These are phyloP conservation scores for Entomortierella parvispora DNA, from an alignment of 192 early-diverging fungal species.

Conservation along the genomic window DNA sequence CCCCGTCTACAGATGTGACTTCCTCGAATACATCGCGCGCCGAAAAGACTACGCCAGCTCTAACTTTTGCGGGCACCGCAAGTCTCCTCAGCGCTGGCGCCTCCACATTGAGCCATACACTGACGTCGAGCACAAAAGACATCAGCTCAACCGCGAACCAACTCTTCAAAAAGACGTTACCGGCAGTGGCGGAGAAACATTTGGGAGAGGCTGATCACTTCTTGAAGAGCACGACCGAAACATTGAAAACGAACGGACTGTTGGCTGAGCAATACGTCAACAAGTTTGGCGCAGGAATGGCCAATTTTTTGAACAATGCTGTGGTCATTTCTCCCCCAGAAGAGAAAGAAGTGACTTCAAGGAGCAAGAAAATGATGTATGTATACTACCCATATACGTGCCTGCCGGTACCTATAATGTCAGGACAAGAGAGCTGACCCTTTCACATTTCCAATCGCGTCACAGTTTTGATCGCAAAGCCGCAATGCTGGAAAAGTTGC, in stretches of 20 bases:
- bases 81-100: conserved; percentile 33
- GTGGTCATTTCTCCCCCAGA: conserved; percentile 55
- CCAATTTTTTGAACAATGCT: conserved; percentile 53
- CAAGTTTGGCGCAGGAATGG: conserved; percentile 57
- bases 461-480: conserved; percentile 58
- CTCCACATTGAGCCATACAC: conserved; percentile 18
- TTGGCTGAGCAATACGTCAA: conserved; percentile 64
- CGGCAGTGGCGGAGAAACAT: conserved; percentile 34
- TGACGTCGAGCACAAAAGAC: conserved; percentile 30
- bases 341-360: conserved; percentile 14
- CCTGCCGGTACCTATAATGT: no score
- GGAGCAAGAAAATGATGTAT: conserved; percentile 43
- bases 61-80: conserved; percentile 38
- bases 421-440: no score
- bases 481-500: conserved; percentile 55
- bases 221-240: conserved; percentile 45
- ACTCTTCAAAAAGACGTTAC: conserved; percentile 34
- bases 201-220: conserved; percentile 31
- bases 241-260: conserved; percentile 50
- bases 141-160: conserved; percentile 40
- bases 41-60: conserved; percentile 3
- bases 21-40: not conserved
- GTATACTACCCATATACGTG: no score
- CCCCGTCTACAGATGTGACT: not conserved
- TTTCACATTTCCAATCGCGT: not conserved